A percentile compares a stretch with the other conserved stretches of the same genome.
Conservation (phyloP, 1,284 basidiomycete genomes). For the Tilletia setariae region DNA sequence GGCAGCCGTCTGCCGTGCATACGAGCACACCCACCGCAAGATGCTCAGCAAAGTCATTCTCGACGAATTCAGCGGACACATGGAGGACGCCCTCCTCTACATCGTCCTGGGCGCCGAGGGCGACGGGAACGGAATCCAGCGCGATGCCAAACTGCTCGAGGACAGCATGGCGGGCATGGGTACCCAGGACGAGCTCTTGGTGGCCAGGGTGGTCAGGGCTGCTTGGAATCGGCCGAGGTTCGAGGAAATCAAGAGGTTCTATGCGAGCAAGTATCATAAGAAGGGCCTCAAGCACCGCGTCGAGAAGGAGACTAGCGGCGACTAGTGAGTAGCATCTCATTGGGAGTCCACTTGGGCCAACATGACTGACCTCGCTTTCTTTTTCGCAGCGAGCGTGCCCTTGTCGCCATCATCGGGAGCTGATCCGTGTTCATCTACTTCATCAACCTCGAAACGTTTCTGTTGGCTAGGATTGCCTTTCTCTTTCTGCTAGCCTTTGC, state of each 20-base stretch:
- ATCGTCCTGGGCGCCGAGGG: slow-evolving; percentile 50
- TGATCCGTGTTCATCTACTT: neutral
- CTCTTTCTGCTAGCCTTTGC: neutral
- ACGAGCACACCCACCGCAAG: slow-evolving; percentile 33
- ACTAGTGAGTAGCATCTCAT: slow-evolving; percentile 29
- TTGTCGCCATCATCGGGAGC: slow-evolving; percentile 12
- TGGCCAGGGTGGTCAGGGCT: slow-evolving; percentile 41
- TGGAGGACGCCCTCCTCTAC: slow-evolving; percentile 45
- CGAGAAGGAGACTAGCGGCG: slow-evolving; percentile 44
- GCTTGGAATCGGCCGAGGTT: slow-evolving; percentile 50
- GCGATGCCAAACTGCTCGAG: slow-evolving; percentile 49
- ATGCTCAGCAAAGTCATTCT: slow-evolving; percentile 44
- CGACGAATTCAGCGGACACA: slow-evolving; percentile 48
- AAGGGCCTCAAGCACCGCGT: slow-evolving; percentile 41
- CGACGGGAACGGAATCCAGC: slow-evolving; percentile 42
- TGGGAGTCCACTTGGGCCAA: no score
- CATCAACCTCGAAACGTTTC: neutral
- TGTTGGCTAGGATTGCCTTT: neutral
- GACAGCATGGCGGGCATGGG: slow-evolving; percentile 51
- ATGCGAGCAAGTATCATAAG: slow-evolving; percentile 44
- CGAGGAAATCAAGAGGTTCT: slow-evolving; percentile 48
- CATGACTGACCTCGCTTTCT: neutral
- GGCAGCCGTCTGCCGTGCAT: slow-evolving; percentile 44
- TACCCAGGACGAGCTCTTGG: slow-evolving; percentile 43
- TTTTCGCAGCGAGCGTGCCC: slow-evolving; percentile 3